These are phyloP conservation scores for Isabelozyma pseudorhagii DNA, from an alignment of 805 yeast genomes.

Conservation along the genomic window DNA sequence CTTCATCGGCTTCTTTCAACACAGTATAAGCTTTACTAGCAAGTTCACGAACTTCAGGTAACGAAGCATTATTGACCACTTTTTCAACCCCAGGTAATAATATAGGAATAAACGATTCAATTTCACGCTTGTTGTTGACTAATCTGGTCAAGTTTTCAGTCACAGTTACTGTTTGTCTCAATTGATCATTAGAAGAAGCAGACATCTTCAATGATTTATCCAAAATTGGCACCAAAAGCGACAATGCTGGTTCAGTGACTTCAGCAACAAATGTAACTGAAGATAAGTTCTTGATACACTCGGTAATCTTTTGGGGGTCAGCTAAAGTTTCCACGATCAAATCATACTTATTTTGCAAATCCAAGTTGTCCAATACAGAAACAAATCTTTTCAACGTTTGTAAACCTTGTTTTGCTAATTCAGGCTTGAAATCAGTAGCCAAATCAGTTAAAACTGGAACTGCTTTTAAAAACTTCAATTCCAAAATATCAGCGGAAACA, in stretches of 20 bases:
- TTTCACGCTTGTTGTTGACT: conserved; percentile 90
- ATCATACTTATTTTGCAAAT: conserved; percentile 81
- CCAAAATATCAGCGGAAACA: conserved; percentile 81
- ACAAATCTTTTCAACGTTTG: conserved; percentile 69
- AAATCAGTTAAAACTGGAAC: conserved; percentile 85
- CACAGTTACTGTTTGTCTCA: conserved; percentile 94
- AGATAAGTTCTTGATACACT: conserved; percentile 82
- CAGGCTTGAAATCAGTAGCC: conserved; percentile 96
- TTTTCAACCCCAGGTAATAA: conserved; percentile 88
- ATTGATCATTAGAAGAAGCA: conserved; percentile 90
- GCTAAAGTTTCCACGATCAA: conserved; percentile 82
- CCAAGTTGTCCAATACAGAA: conserved; percentile 85
- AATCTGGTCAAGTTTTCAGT: conserved; percentile 93
- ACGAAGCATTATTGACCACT: conserved; percentile 84
- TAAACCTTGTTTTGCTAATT: conserved; percentile 82
- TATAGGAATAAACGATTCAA: conserved; percentile 80
- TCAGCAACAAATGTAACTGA: conserved; percentile 97
- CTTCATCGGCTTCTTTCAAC: conserved; percentile 73
- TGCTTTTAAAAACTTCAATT: conserved; percentile 70
- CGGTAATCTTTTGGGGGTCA: conserved; percentile 84
- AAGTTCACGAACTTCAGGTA: conserved; percentile 94
- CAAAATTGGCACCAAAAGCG: conserved; percentile 87
- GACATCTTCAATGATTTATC: conserved; percentile 84
- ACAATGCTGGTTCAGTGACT: conserved; percentile 93
- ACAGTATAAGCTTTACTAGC: conserved; percentile 85